These are phyloP conservation scores for Puccinia novopanici DNA, from an alignment of 1,284 basidiomycete genomes.

Conservation along the genomic window DNA sequence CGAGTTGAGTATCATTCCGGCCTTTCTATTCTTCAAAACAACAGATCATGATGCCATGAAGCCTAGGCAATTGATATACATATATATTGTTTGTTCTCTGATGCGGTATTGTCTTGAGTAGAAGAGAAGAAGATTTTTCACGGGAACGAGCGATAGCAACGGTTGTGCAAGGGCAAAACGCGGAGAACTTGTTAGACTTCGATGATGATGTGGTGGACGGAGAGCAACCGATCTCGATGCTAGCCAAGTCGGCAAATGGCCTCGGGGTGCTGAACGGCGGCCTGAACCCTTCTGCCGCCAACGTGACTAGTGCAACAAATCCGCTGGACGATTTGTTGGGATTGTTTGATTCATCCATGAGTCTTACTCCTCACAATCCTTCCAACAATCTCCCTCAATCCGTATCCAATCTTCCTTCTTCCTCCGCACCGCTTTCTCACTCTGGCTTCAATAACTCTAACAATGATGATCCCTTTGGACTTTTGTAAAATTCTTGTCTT, in stretches of 20 bases:
- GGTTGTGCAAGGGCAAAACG: conserved; percentile 82
- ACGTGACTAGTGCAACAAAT: not conserved
- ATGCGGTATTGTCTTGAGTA: conserved; percentile 38
- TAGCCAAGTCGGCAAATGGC: not conserved
- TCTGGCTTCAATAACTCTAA: not conserved
- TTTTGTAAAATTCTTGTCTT: not conserved
- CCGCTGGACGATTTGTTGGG: conserved; percentile 49
- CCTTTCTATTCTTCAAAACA: not conserved
- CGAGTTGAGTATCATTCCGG: conserved; percentile 63
- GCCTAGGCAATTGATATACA: not conserved
- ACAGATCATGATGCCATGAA: not conserved
- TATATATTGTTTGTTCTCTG: conserved; percentile 2
- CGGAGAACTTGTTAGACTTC: conserved; percentile 68
- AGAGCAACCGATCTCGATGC: conserved; percentile 6
- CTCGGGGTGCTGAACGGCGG: not conserved
- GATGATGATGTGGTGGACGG: conserved; percentile 34
- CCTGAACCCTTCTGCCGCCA: not conserved
- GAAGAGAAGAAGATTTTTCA: conserved; percentile 67
- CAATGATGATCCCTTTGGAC: conserved; percentile 24
- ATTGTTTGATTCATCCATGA: conserved; percentile 31
- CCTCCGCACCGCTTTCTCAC: not conserved
- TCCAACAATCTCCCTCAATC: not conserved
- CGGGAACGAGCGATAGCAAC: conserved; percentile 80
- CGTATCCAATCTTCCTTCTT: not conserved
- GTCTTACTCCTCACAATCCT: not conserved